Evolutionary conservation across 306 rosid species (phyloP).

Genomic region (Mucuna pruriens): DNA sequence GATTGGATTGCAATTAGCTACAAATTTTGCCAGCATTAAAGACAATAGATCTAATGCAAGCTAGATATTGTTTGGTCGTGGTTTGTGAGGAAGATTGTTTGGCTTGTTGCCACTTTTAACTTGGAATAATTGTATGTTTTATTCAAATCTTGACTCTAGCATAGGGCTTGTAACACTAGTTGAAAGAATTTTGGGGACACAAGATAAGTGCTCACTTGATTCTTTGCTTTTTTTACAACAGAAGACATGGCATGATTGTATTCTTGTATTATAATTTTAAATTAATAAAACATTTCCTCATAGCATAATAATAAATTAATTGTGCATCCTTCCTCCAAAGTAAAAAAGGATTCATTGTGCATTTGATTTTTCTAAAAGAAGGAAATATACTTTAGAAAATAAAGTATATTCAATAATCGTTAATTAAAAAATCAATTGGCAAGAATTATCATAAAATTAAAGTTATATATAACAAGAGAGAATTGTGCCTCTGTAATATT

Average conservation of each 20-base stretch:
- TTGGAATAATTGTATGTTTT: slow-evolving; percentile 5
- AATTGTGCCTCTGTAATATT: no score
- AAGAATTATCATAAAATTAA: no score
- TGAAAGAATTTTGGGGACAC: background rate
- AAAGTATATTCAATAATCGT: no score
- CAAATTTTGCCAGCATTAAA: background rate
- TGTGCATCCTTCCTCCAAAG: no score
- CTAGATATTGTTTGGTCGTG: background rate
- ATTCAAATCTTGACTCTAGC: background rate
- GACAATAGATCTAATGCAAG: background rate
- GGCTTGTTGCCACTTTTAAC: slow-evolving; percentile 27
- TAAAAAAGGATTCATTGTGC: no score
- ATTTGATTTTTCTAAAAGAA: no score
- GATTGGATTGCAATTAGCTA: slow-evolving; percentile 72
- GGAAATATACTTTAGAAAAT: no score
- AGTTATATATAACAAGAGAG: no score
- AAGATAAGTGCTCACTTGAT: background rate
- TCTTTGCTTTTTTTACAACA: background rate
- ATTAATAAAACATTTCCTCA: background rate
- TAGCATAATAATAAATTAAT: no score
- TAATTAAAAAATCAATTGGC: no score
- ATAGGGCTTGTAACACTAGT: background rate
- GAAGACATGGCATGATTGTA: background rate
- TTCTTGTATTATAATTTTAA: background rate
- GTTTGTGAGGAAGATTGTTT: slow-evolving; percentile 10